A percentile compares a stretch with the other conserved stretches of the same genome.
phyloP scores from a whole-genome alignment of 2,329 filamentous ascomycete species.

The Aspergillus novoparasiticus region DNA sequence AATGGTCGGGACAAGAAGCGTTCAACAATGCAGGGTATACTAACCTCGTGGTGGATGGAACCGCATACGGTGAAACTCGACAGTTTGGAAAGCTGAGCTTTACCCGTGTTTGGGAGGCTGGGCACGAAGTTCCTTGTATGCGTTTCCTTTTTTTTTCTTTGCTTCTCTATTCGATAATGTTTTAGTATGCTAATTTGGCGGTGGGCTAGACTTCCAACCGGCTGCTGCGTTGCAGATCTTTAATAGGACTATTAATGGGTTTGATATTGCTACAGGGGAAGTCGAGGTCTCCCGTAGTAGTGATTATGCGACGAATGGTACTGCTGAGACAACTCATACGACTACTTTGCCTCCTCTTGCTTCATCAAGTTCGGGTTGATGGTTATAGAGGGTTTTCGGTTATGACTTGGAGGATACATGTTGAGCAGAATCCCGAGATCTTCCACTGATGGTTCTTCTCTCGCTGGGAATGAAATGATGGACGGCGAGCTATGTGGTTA shows the following conservation, averaged over 20 bases:
- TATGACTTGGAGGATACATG: background rate
- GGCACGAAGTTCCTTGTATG: constrained; percentile 60
- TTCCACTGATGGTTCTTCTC: too few relatives aligned
- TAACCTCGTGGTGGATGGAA: constrained; percentile 68
- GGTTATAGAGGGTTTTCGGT: background rate
- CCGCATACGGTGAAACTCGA: constrained; percentile 69
- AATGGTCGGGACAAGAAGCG: constrained; percentile 49
- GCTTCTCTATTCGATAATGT: background rate
- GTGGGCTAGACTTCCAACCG: constrained; percentile 50
- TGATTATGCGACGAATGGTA: constrained; percentile 44
- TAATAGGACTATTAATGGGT: constrained; percentile 60
- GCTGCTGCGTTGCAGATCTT: constrained; percentile 63
- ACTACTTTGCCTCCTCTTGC: background rate
- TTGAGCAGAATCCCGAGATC: background rate
- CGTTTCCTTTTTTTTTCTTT: background rate
- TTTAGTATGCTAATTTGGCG: background rate
- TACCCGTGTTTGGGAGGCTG: constrained; percentile 67
- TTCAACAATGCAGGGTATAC: constrained; percentile 73
- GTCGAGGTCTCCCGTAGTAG: constrained; percentile 29
- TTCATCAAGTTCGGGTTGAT: background rate
- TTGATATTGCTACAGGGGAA: constrained; percentile 57
- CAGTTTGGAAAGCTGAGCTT: constrained; percentile 77
- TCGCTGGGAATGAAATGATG: too few relatives aligned
- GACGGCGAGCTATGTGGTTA: too few relatives aligned
- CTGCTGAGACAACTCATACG: constrained; percentile 48